These are phyloP conservation scores for Euphrasia confusa DNA, from an alignment of 257 asterid genomes.

Conservation along the genomic window DNA sequence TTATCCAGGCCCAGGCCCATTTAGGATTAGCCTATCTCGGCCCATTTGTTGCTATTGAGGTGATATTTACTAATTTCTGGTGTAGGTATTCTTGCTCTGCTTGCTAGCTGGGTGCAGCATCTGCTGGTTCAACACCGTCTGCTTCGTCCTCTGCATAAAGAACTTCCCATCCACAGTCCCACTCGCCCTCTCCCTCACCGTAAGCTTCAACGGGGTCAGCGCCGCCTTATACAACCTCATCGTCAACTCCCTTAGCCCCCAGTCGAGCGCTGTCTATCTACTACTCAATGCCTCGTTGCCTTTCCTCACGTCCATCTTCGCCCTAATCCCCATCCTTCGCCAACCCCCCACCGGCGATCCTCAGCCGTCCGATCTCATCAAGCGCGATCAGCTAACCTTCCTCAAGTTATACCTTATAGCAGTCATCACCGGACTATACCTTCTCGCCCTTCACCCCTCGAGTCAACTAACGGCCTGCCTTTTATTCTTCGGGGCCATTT, in stretches of 20 bases:
- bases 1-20: background rate
- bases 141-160: conserved; percentile 81
- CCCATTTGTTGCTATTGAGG: no score
- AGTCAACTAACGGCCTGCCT: conserved; percentile 28
- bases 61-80: no score
- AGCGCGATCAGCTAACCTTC: conserved; percentile 59
- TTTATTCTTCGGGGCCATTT: conserved; percentile 56
- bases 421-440: conserved; percentile 66
- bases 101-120: conserved; percentile 85
- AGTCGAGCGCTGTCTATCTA: conserved; percentile 56
- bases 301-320: conserved; percentile 45
- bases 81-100: conserved; percentile 74
- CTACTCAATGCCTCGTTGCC: conserved; percentile 78
- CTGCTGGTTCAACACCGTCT: conserved; percentile 91
- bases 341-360: conserved; percentile 41
- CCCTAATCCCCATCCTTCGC: conserved; percentile 59
- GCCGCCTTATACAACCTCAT: conserved; percentile 85
- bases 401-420: conserved; percentile 47
- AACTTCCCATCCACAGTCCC: conserved; percentile 72
- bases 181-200: conserved; percentile 76
- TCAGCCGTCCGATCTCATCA: conserved; percentile 33
- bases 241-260: conserved; percentile 48
- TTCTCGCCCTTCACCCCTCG: conserved; percentile 58
- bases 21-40: background rate
- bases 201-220: conserved; percentile 86